phyloP scores from a whole-genome alignment of 768 basidiomycete species.

The Fistulinella prunicolor region DNA sequence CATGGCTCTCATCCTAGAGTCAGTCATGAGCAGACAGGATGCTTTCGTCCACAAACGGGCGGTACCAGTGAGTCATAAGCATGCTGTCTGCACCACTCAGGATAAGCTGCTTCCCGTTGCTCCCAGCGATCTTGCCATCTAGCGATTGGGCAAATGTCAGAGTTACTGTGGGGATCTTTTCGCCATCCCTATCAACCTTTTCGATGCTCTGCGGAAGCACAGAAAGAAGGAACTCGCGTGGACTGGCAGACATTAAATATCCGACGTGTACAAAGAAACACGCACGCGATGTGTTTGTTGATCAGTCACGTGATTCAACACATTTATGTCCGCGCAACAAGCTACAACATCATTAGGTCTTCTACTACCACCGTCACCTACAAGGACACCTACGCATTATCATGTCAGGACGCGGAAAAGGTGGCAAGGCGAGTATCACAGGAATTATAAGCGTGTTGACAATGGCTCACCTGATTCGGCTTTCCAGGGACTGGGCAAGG shows the following conservation, averaged over 20 bases:
- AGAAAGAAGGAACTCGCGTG: conserved; percentile 28
- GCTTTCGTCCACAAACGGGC: neutral
- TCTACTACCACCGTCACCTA: conserved; percentile 4
- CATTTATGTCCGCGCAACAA: neutral
- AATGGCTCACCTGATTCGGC: neutral
- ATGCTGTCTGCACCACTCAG: conserved; percentile 87
- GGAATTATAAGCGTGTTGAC: neutral
- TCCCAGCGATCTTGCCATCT: conserved; percentile 86
- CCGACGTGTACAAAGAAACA: neutral
- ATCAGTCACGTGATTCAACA: conserved; percentile 1
- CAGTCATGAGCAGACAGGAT: neutral
- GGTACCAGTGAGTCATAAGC: conserved; percentile 90
- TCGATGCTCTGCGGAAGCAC: conserved; percentile 16
- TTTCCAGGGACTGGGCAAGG: conserved; percentile 73
- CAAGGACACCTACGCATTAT: conserved; percentile 3
- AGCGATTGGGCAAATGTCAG: conserved; percentile 84
- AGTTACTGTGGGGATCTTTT: conserved; percentile 59
- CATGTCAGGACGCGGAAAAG: conserved; percentile 88
- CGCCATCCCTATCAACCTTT: conserved; percentile 13
- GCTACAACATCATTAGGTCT: neutral
- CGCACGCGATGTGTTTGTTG: conserved; percentile 2
- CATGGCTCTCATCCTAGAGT: conserved; percentile 78
- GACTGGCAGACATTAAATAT: neutral
- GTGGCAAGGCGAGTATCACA: conserved; percentile 52
- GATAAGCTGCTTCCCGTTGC: conserved; percentile 66